Percentiles rank a stretch among this genome's conserved stretches.
Conservation (phyloP, 202 grass and related monocot genomes). For the Digitaria exilis region DNA sequence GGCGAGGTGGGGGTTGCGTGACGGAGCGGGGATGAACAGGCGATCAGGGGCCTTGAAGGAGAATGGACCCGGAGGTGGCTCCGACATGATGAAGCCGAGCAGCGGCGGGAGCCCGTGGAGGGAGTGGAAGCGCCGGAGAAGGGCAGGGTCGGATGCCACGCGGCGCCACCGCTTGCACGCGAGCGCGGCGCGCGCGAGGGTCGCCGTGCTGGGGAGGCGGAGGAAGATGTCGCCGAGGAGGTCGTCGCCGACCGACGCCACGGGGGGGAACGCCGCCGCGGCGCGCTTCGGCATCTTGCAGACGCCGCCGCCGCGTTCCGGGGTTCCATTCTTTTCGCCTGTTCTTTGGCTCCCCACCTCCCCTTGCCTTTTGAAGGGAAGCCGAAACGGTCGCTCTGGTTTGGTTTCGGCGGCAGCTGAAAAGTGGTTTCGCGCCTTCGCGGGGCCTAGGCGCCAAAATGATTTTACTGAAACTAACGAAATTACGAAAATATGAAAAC, state of each 20-base stretch:
- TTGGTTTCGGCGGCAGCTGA: neutral
- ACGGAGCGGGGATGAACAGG: neutral
- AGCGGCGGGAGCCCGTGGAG: neutral
- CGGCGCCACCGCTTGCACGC: conserved; percentile 36
- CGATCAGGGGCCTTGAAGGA: neutral
- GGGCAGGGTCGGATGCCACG: neutral
- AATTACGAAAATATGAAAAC: too few relatives aligned
- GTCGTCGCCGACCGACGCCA: neutral
- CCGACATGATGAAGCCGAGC: neutral
- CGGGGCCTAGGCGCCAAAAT: too few relatives aligned
- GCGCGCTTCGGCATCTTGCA: conserved; percentile 23
- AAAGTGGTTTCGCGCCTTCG: too few relatives aligned
- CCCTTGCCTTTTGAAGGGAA: neutral
- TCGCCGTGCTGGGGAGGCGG: conserved; percentile 21
- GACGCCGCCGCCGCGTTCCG: neutral
- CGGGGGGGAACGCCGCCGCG: neutral
- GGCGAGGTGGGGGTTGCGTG: neutral
- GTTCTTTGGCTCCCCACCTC: neutral
- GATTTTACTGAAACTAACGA: too few relatives aligned
- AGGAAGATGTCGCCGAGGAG: conserved; percentile 17
- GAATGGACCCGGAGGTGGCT: neutral
- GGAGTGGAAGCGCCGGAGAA: conserved; percentile 11
- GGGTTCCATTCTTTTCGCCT: neutral
- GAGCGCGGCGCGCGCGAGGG: conserved; percentile 13
- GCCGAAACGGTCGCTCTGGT: neutral